Evolutionary conservation across 345 rosid species (phyloP).

Genomic region (Bruguiera gymnorhiza): DNA sequence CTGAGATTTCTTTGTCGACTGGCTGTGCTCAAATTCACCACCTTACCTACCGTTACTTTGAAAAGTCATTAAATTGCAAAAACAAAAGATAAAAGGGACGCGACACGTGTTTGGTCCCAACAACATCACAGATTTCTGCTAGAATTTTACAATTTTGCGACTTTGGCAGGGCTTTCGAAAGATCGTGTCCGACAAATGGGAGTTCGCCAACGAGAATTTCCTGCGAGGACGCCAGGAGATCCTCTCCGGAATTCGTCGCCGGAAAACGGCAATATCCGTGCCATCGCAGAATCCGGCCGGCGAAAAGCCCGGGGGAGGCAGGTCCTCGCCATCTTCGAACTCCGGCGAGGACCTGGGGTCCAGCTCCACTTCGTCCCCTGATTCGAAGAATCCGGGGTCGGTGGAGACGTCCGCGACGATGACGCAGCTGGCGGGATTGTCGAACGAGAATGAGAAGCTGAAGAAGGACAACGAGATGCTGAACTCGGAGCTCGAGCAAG

Average conservation of each 20-base stretch:
- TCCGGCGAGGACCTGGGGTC: constrained; percentile 78
- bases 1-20: no score
- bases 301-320: constrained; percentile 29
- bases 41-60: no score
- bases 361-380: constrained; percentile 75
- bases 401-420: constrained; percentile 36
- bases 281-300: constrained; percentile 15
- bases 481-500: constrained; percentile 71
- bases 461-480: constrained; percentile 63
- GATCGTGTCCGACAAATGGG: constrained; percentile 86
- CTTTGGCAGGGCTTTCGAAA: constrained; percentile 61
- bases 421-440: constrained; percentile 47
- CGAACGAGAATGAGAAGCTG: constrained; percentile 85
- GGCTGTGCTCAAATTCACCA: no score
- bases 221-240: constrained; percentile 52
- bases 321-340: constrained; percentile 43
- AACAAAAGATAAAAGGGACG: no score
- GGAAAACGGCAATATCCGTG: constrained; percentile 42
- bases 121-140: no score
- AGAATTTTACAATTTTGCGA: not conserved
- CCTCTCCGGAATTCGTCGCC: constrained; percentile 42
- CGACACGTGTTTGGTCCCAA: no score
- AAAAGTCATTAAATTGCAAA: no score
- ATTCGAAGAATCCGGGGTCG: constrained; percentile 76
- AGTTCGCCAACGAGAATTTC: constrained; percentile 70